Conservation (phyloP, 176 grass and related monocot species). For the Juncus effusus region DNA sequence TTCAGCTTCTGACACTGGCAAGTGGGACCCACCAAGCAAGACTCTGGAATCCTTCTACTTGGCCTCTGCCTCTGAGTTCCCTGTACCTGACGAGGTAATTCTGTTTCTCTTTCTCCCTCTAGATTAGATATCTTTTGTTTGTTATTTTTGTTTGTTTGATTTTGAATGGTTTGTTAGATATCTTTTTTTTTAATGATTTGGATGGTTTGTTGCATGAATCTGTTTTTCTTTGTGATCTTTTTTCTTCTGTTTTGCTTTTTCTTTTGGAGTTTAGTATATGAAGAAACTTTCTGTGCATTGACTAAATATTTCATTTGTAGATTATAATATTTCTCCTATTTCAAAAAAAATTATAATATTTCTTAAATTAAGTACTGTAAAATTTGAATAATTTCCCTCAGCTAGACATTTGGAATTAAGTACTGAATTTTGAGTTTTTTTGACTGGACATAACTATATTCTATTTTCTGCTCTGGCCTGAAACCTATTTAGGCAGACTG, state of each 20-base stretch:
- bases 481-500: background rate
- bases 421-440: background rate
- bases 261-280: background rate
- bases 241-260: background rate
- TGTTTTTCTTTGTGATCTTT: background rate
- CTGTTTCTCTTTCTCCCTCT: background rate
- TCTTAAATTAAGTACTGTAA: too few species aligned
- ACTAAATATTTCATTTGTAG: background rate
- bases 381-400: too few species aligned
- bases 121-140: background rate
- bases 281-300: background rate
- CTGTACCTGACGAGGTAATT: constrained; percentile 55
- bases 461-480: background rate
- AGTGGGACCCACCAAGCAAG: constrained; percentile 38
- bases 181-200: background rate
- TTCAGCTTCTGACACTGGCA: constrained; percentile 25
- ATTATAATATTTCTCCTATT: background rate
- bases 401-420: too few species aligned
- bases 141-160: background rate
- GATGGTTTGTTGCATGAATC: background rate
- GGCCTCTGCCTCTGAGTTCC: constrained; percentile 47
- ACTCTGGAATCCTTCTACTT: constrained; percentile 50
- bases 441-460: background rate
- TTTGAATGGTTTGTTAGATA: background rate
- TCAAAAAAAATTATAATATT: background rate